Evolutionary conservation across 2,329 filamentous ascomycete genomes (phyloP).

Genomic region (Cordyceps javanica): DNA sequence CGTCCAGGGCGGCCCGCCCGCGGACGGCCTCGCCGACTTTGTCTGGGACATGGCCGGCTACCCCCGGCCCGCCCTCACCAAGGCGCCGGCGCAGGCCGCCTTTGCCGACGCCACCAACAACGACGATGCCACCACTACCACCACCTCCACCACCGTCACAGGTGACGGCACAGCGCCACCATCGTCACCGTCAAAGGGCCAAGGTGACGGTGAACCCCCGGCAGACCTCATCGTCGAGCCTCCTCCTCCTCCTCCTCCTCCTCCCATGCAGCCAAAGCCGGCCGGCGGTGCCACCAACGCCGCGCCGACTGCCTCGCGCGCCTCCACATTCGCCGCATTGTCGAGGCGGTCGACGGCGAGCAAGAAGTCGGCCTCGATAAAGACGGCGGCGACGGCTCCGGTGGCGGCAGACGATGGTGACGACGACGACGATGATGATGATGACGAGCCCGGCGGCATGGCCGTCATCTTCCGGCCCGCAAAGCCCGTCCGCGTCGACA

Average conservation of each 20-base stretch:
- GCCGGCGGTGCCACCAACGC: too few relatives aligned
- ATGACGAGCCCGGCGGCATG: conserved; percentile 58
- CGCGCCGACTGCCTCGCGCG: neutral
- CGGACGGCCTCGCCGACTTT: conserved; percentile 44
- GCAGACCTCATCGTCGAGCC: conserved; percentile 1
- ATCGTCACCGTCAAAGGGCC: too few relatives aligned
- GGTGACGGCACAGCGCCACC: too few relatives aligned
- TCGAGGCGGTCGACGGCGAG: neutral
- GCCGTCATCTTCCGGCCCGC: conserved; percentile 73
- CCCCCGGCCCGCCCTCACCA: conserved; percentile 23
- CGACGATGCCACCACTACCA: neutral
- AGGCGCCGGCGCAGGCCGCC: conserved; percentile 31
- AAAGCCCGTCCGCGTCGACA: conserved; percentile 62
- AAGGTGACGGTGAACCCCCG: conserved; percentile 4
- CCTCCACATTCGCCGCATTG: neutral
- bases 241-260: too few relatives aligned
- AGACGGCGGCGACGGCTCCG: too few relatives aligned
- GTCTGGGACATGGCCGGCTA: conserved; percentile 48
- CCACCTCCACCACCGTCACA: neutral
- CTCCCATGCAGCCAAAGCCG: neutral
- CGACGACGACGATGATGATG: too few relatives aligned
- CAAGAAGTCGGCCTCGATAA: too few relatives aligned
- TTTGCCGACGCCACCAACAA: conserved; percentile 25
- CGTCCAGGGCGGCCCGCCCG: conserved; percentile 51
- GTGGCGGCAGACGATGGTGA: too few relatives aligned